These are phyloP conservation scores for Leucosporidium creatinivorum DNA, from an alignment of 768 basidiomycete genomes.

Conservation along the genomic window DNA sequence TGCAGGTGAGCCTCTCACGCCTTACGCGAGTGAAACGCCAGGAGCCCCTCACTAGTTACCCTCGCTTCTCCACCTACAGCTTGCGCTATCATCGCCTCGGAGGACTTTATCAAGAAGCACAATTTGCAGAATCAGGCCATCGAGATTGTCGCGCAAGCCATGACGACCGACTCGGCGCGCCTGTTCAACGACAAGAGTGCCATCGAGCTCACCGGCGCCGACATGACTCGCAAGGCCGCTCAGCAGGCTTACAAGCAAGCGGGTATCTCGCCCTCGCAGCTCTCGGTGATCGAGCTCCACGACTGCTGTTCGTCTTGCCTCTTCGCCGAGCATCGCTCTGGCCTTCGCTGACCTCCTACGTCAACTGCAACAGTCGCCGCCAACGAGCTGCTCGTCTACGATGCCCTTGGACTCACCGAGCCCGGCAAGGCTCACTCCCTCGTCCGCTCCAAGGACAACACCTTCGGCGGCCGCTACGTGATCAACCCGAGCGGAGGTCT, in stretches of 20 bases:
- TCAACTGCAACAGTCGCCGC: constrained; percentile 14
- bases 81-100: constrained; percentile 67
- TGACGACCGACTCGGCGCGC: constrained; percentile 59
- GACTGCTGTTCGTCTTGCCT: constrained; percentile 68
- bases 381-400: constrained; percentile 66
- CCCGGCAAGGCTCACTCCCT: constrained; percentile 63
- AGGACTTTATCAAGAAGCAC: constrained; percentile 65
- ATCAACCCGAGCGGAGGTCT: constrained; percentile 78
- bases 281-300: constrained; percentile 78
- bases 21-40: no score
- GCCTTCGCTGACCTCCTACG: not conserved
- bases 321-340: not conserved
- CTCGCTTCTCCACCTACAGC: not conserved
- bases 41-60: no score
- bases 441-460: constrained; percentile 69
- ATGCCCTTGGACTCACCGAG: constrained; percentile 66
- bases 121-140: constrained; percentile 77
- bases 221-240: constrained; percentile 63
- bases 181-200: constrained; percentile 62
- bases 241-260: constrained; percentile 65
- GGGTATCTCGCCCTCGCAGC: constrained; percentile 64
- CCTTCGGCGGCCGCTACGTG: constrained; percentile 60
- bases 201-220: constrained; percentile 68
- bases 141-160: constrained; percentile 60
- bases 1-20: constrained; percentile 42